Evolutionary conservation across 2,329 filamentous ascomycete species (phyloP).

Genomic region (Pseudogymnoascus sp.): DNA sequence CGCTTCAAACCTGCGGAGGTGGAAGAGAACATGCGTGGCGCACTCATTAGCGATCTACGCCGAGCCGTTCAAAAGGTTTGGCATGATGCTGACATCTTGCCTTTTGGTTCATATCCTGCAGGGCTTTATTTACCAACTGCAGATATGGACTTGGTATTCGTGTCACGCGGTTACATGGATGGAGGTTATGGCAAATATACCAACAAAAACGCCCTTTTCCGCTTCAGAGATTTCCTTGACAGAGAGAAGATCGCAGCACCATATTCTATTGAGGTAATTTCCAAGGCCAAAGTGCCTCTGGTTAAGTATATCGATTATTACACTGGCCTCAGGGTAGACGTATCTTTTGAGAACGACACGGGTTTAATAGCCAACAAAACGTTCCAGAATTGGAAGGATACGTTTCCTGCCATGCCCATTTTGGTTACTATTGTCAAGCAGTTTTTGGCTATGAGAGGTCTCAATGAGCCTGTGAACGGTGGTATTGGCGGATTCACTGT

Average conservation of each 20-base stretch:
- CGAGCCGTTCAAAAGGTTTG: conserved; percentile 48
- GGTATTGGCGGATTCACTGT: conserved; percentile 91
- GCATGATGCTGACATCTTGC: conserved; percentile 52
- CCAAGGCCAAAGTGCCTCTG: conserved; percentile 74
- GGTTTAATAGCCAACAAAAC: conserved; percentile 74
- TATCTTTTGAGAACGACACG: conserved; percentile 88
- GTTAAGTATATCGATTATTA: conserved; percentile 78
- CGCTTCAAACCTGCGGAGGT: conserved; percentile 70
- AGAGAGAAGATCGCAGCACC: conserved; percentile 46
- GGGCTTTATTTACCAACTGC: conserved; percentile 67
- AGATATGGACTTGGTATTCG: conserved; percentile 88
- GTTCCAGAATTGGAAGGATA: conserved; percentile 67
- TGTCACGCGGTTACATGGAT: conserved; percentile 51
- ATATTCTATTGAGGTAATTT: conserved; percentile 57
- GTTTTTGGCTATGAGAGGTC: conserved; percentile 74
- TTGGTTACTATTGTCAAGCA: conserved; percentile 88
- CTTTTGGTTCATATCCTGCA: conserved; percentile 92
- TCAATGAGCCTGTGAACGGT: conserved; percentile 87
- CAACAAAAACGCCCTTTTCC: conserved; percentile 38
- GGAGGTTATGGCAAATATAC: conserved; percentile 37
- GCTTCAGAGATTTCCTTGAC: conserved; percentile 53
- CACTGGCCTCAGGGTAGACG: conserved; percentile 77
- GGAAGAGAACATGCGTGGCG: conserved; percentile 65
- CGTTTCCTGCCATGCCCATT: conserved; percentile 77
- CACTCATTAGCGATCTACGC: conserved; percentile 63